Conservation (phyloP, 192 early-diverging fungal genomes). For the Rhizoclosmatium sp. region DNA sequence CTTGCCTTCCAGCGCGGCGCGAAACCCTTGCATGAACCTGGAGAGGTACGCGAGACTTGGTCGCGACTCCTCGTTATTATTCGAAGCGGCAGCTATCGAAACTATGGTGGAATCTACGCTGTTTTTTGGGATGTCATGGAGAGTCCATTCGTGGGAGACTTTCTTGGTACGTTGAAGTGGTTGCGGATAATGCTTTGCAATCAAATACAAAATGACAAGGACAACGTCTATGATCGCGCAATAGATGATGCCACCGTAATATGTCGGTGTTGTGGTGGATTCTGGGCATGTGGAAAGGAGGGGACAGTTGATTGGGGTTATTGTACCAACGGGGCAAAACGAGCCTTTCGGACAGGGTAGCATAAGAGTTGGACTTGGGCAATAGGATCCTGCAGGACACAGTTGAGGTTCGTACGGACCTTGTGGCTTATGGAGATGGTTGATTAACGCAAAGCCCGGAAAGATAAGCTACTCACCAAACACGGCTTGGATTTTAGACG, state of each 20-base stretch:
- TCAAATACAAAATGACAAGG: constrained; percentile 8
- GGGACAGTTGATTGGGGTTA: constrained; percentile 8
- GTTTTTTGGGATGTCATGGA: too few species aligned
- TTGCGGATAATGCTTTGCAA: neutral
- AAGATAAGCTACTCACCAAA: neutral
- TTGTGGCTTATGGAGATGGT: constrained; percentile 31
- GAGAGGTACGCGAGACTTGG: neutral
- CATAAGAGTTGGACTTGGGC: too few species aligned
- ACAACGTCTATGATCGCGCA: constrained; percentile 22
- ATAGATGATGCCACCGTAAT: constrained; percentile 18
- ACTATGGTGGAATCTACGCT: neutral
- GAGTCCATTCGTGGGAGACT: too few species aligned
- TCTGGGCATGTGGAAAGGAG: constrained; percentile 2
- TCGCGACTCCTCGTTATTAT: too few species aligned
- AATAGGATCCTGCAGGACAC: constrained; percentile 18
- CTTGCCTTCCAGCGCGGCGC: constrained; percentile 15
- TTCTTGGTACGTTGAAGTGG: too few species aligned
- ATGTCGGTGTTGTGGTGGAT: constrained; percentile 1
- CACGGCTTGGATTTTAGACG: constrained; percentile 12
- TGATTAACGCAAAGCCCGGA: neutral
- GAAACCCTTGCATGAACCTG: neutral
- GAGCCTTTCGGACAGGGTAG: neutral
- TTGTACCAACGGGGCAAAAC: constrained; percentile 15
- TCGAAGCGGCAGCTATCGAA: too few species aligned
- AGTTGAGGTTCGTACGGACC: constrained; percentile 45